Percentiles rank a stretch among this genome's conserved stretches.
Conservation (phyloP, 2,329 filamentous ascomycete genomes). For the Xylaria sp. region DNA sequence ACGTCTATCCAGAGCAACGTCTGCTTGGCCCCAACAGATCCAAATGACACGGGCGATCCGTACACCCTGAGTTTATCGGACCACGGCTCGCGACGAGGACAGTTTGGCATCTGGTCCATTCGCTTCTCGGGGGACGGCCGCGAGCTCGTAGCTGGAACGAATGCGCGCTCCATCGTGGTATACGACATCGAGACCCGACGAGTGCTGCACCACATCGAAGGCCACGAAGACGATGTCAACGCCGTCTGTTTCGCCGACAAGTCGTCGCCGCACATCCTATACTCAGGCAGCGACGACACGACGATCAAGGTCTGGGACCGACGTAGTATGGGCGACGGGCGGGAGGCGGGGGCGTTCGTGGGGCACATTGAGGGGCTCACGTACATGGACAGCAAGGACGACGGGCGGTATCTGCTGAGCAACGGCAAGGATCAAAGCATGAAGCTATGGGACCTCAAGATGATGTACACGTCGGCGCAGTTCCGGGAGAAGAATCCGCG, state of each 20-base stretch:
- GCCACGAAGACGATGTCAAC: constrained; percentile 89
- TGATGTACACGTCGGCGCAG: constrained; percentile 77
- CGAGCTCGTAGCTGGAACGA: constrained; percentile 89
- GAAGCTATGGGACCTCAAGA: constrained; percentile 95
- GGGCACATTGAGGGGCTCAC: constrained; percentile 71
- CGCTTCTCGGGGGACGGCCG: constrained; percentile 91
- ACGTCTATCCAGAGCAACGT: constrained; percentile 86
- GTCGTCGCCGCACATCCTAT: constrained; percentile 87
- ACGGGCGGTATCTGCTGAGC: constrained; percentile 82
- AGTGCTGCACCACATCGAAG: constrained; percentile 74
- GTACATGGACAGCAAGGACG: constrained; percentile 72
- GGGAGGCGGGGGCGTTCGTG: constrained; percentile 70
- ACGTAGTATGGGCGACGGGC: constrained; percentile 84
- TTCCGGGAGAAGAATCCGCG: constrained; percentile 62
- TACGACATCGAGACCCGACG: constrained; percentile 87
- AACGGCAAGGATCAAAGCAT: constrained; percentile 97
- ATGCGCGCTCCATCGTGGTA: constrained; percentile 77
- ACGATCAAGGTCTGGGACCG: constrained; percentile 97
- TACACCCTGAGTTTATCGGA: constrained; percentile 76
- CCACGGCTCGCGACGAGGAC: constrained; percentile 35
- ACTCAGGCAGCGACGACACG: constrained; percentile 93
- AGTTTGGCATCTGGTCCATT: constrained; percentile 81
- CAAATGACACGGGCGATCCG: constrained; percentile 79
- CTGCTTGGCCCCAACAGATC: constrained; percentile 86
- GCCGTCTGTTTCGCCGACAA: constrained; percentile 95